Evolutionary conservation across 2,329 filamentous ascomycete genomes (phyloP), one percentile per base, ranked within the genome.

Genomic region (Claviceps pazoutovae): DNA sequence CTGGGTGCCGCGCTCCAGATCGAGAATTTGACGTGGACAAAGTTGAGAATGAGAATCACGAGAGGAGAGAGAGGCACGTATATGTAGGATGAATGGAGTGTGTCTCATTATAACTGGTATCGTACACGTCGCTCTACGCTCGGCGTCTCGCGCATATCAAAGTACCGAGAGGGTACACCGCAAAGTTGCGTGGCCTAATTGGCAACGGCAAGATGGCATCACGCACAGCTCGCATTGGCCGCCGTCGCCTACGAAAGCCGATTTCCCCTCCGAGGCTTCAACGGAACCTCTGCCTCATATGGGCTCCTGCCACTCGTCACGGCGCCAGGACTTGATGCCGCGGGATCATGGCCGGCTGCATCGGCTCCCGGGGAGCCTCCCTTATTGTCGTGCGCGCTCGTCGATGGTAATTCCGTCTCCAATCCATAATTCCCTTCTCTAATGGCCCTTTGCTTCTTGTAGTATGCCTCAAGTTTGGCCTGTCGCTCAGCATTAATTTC

Each of bases 401-500:
- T 62, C 16, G 66, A 62, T 19, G 68, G 66, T 9, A 60, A 56
- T 52, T 52, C 63, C 9, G 68, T 62, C 17, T 67, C 61, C 59
- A 69, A 66, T 45, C 64, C 58, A 56, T 76, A 68, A 61, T 82
- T 78, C 54, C 82, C 67, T n/a, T 73, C 72, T 26, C 76, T 69
- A 42, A 75, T 71, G 59, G 74, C 70, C 53, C 76, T 77, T 71
- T 77, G 77, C 71, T 77, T 83, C 71, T 84, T 83, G 59, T 80
- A 71, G 51, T 78, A 75, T 53, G 85, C 82, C 60, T 85, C 78
- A 58, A 85, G 79, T 61, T 87, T 81, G 55, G 80, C 73, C 55
- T 79, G 76, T 57, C 91, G 86, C 69, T 96, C 89, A 59, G 86
- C 86, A 66, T 96, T 95, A 77, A 98, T 95, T 67, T 83, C 84